These are phyloP conservation scores for Lophiostoma macrostomum DNA, from an alignment of 495 filamentous ascomycete genomes.

Conservation along the genomic window DNA sequence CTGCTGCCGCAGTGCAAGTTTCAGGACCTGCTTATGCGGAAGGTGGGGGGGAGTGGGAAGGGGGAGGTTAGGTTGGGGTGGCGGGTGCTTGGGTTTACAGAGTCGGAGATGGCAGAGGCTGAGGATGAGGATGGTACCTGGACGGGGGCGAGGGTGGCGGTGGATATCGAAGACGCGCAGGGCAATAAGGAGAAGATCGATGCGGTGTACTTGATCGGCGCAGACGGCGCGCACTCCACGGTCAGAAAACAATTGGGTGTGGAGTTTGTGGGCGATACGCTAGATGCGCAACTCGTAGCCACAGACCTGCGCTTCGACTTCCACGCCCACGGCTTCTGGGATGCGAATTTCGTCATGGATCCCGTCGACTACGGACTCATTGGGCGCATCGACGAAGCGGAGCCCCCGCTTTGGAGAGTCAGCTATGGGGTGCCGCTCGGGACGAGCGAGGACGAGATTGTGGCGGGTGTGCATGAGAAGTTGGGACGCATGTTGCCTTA, in stretches of 20 bases:
- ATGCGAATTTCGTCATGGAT: slow-evolving; percentile 21
- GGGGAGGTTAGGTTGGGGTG: slow-evolving; percentile 9
- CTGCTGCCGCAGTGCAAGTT: slow-evolving; percentile 22
- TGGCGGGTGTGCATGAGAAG: slow-evolving; percentile 1
- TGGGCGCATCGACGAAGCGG: slow-evolving; percentile 13
- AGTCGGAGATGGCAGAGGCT: too few relatives aligned
- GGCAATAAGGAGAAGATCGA: not conserved
- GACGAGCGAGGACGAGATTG: slow-evolving; percentile 4
- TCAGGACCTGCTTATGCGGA: slow-evolving; percentile 8
- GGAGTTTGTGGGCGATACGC: slow-evolving; percentile 9
- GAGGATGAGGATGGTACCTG: too few relatives aligned
- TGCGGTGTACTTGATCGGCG: slow-evolving; percentile 14
- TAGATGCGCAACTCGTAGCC: slow-evolving; percentile 13
- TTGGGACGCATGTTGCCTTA: slow-evolving; percentile 13
- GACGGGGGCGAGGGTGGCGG: not conserved
- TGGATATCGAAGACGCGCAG: not conserved
- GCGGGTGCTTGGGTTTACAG: slow-evolving; percentile 1
- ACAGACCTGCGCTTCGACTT: slow-evolving; percentile 18
- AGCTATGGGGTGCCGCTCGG: slow-evolving; percentile 12
- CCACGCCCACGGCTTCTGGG: slow-evolving; percentile 11
- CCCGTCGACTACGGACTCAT: slow-evolving; percentile 14
- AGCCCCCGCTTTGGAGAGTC: slow-evolving; percentile 19
- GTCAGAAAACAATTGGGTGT: not conserved
- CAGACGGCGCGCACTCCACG: slow-evolving; percentile 12
- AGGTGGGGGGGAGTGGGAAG: not conserved